Conservation (phyloP, 2,329 filamentous ascomycete genomes). For the Aspergillus fumigatiaffinis region DNA sequence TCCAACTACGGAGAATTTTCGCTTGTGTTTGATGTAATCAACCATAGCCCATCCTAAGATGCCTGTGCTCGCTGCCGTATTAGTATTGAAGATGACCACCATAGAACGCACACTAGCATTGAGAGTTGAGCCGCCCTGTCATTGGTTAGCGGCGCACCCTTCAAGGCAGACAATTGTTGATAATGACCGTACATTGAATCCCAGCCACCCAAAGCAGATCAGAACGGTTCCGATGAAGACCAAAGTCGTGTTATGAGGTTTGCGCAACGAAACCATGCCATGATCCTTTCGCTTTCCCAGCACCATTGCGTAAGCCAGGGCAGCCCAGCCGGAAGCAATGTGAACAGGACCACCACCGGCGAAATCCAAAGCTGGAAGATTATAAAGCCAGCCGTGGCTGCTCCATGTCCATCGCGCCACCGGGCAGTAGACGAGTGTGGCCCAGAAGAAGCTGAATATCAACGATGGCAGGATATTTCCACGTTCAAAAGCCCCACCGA, state of each 20-base stretch:
- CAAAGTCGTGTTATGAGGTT: slow-evolving; percentile 69
- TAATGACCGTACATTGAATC: slow-evolving; percentile 48
- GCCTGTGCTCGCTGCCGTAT: slow-evolving; percentile 52
- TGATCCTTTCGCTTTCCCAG: slow-evolving; percentile 65
- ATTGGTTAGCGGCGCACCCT: background rate
- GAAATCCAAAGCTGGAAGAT: slow-evolving; percentile 67
- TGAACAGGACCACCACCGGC: slow-evolving; percentile 73
- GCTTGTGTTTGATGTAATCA: slow-evolving; percentile 50
- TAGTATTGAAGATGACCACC: slow-evolving; percentile 56
- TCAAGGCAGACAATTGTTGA: background rate
- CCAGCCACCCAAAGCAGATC: slow-evolving; percentile 52
- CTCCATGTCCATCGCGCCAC: slow-evolving; percentile 79
- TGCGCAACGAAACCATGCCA: slow-evolving; percentile 46
- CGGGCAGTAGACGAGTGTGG: slow-evolving; percentile 68
- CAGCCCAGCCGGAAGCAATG: slow-evolving; percentile 67
- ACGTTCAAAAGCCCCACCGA: slow-evolving; percentile 61
- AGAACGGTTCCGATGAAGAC: slow-evolving; percentile 64
- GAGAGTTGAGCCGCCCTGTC: slow-evolving; percentile 49
- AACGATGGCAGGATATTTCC: slow-evolving; percentile 63
- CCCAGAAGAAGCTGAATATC: slow-evolving; percentile 69
- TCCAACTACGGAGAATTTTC: slow-evolving; percentile 54
- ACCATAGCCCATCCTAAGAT: slow-evolving; percentile 53
- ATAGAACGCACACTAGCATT: slow-evolving; percentile 52
- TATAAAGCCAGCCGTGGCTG: slow-evolving; percentile 65
- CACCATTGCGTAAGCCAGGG: slow-evolving; percentile 69